Base-by-base conservation (phyloP, 495 filamentous ascomycete genomes). In the Coniosporium apollinis region DNA sequence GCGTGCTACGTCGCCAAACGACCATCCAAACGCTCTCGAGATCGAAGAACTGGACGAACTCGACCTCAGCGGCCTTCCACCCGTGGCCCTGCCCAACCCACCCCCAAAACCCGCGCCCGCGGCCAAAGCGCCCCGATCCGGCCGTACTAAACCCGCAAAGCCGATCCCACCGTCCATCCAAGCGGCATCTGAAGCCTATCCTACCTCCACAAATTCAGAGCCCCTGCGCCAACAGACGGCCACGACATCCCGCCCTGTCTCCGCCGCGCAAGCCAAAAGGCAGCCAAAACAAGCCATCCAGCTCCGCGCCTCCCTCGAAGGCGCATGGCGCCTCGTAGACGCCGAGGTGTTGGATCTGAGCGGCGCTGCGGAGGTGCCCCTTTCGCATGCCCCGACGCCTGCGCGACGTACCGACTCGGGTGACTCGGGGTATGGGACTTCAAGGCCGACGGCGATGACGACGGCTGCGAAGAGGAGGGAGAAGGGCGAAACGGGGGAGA, bases 291-390 rank as follows among this genome's bases (percentile, higher is more conserved):
- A 42, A 7, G 33, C 34, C 19, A 45, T 58, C 32, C 26, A 33
- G 7, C 44, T 58, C 4, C 47, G 54, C 1, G 35, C 49, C n/a
- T 48, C 43, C 32, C 17, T 58, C n/a, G 48, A 43, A 19, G 54
- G 54, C 18, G 22, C 42, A 1, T 58, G 47, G 47, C 42, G 42
- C 13, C 46, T 46, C 34, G 36, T 44, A 13, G 54, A 57, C 18
- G 46, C 25, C 19, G 51, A 54, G 38, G 30, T 35, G 19, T 22
- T 57, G 26, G 54, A 57, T 52, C 24, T 57, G 39, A 46, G 31
- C 10, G 24, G 33, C 11, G 22, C 33, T n/a, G 8, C 24, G 8
- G 24, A 26, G 13, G 24, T 13, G 7, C 24, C 13, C 24, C 24
- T 8, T 26, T 7, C 8, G 24, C 24, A 26, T 8, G 24, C 8